Percentiles rank a stretch among this genome's conserved stretches.
Evolutionary conservation across 1,284 basidiomycete species (phyloP).

Genomic region (Apiotrichum domesticum): DNA sequence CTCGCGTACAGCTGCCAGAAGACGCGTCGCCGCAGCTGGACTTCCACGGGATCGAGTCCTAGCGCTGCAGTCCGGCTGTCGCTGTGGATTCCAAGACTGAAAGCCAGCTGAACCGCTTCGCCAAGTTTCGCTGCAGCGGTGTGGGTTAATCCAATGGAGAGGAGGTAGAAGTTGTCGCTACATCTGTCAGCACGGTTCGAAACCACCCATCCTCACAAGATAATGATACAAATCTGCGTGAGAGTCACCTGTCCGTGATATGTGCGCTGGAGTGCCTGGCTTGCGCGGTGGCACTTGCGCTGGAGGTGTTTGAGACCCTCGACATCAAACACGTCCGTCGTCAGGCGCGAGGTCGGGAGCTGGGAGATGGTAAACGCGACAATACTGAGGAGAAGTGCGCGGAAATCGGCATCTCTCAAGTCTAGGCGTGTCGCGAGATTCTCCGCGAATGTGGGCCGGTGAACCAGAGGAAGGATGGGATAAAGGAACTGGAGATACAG

Average conservation of each 20-base stretch:
- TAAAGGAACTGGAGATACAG: conserved; percentile 45
- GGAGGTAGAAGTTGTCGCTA: conserved; percentile 45
- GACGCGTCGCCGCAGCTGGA: conserved; percentile 41
- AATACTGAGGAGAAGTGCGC: conserved; percentile 42
- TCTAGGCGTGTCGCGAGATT: conserved; percentile 42
- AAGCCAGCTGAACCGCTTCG: conserved; percentile 43
- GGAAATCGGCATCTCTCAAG: conserved; percentile 41
- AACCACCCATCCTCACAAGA: conserved; percentile 32
- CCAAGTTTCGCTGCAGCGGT: conserved; percentile 41
- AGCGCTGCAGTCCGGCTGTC: conserved; percentile 36
- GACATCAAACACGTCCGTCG: conserved; percentile 40
- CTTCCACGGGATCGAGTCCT: conserved; percentile 38
- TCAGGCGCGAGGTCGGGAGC: conserved; percentile 39
- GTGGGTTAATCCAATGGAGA: conserved; percentile 39
- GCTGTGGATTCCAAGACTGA: conserved; percentile 41
- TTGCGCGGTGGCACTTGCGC: conserved; percentile 39
- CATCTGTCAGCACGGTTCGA: not conserved
- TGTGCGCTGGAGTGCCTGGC: conserved; percentile 38
- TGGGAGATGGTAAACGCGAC: conserved; percentile 47
- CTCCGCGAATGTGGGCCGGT: conserved; percentile 45
- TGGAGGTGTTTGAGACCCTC: conserved; percentile 44
- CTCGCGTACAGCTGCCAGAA: conserved; percentile 45
- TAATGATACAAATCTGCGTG: conserved; percentile 43
- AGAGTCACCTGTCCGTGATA: conserved; percentile 40
- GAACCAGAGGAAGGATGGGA: conserved; percentile 43